Conservation (phyloP, 176 grass and related monocot species). For the Triticum timopheevii region DNA sequence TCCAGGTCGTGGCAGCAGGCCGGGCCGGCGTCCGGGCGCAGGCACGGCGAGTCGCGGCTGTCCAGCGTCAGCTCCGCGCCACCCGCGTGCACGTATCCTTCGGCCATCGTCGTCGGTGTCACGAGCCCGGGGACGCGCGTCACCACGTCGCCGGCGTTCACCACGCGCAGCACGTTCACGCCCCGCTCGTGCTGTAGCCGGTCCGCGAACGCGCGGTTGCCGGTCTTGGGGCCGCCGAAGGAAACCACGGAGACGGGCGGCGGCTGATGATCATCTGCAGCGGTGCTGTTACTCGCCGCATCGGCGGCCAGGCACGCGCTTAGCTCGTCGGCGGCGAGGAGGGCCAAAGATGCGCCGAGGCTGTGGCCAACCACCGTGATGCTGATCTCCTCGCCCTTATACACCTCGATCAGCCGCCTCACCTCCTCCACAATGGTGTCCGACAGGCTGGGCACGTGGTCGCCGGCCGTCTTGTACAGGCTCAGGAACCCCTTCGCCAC, state of each 20-base stretch:
- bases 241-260: conserved; percentile 65
- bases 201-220: conserved; percentile 57
- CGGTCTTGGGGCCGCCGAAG: conserved; percentile 63
- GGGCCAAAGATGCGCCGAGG: conserved; percentile 62
- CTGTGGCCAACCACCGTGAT: conserved; percentile 76
- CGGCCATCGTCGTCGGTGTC: conserved; percentile 4
- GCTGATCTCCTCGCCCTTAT: conserved; percentile 75
- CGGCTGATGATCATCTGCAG: background rate
- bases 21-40: conserved; percentile 52
- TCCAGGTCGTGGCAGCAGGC: conserved; percentile 75
- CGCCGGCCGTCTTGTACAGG: conserved; percentile 64
- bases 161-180: conserved; percentile 65
- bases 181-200: conserved; percentile 12
- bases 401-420: conserved; percentile 39
- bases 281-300: background rate
- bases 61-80: conserved; percentile 56
- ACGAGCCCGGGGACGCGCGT: conserved; percentile 47
- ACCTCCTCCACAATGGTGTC: conserved; percentile 51
- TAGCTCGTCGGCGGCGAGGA: conserved; percentile 77
- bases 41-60: conserved; percentile 59
- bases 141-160: conserved; percentile 78
- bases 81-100: conserved; percentile 50
- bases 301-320: conserved; percentile 24
- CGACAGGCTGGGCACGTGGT: conserved; percentile 54
- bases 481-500: conserved; percentile 68